Evolutionary conservation across 2,329 filamentous ascomycete genomes (phyloP).

Genomic region (Verticillium klebahnii): DNA sequence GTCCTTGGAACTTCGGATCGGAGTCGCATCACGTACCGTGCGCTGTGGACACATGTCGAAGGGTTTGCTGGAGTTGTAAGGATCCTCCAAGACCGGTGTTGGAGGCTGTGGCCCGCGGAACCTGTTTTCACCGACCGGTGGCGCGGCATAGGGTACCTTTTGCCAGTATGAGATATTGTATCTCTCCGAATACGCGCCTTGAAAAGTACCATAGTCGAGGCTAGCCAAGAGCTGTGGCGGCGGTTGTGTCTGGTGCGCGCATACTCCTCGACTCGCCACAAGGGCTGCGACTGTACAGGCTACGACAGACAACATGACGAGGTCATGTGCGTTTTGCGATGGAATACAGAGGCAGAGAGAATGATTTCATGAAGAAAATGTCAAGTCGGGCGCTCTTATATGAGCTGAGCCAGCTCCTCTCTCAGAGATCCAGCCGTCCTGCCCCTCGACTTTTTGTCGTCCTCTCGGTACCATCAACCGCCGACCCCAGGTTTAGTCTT

Average conservation of each 20-base stretch:
- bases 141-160: slow-evolving; percentile 57
- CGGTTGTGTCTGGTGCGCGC: not conserved
- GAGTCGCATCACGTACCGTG: slow-evolving; percentile 28
- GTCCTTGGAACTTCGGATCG: not conserved
- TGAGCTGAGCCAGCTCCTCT: not conserved
- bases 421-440: not conserved
- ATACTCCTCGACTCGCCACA: not conserved
- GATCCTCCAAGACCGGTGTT: slow-evolving; percentile 35
- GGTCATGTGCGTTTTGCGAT: not conserved
- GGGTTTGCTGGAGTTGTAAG: slow-evolving; percentile 48
- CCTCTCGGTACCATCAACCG: not conserved
- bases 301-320: not conserved
- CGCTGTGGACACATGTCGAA: slow-evolving; percentile 57
- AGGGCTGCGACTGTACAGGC: not conserved
- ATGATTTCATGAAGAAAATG: not conserved
- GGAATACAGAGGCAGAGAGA: not conserved
- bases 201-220: slow-evolving; percentile 46
- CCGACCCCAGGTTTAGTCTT: not conserved
- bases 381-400: not conserved
- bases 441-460: not conserved
- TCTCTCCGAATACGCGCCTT: slow-evolving; percentile 41
- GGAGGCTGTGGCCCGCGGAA: slow-evolving; percentile 59
- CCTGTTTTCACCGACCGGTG: slow-evolving; percentile 51
- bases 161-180: slow-evolving; percentile 57
- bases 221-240: slow-evolving; percentile 26